Evolutionary conservation across 2,329 filamentous ascomycete species (phyloP), one percentile per base, ranked within the genome.

Genomic region (Podosphaera leucotricha): DNA sequence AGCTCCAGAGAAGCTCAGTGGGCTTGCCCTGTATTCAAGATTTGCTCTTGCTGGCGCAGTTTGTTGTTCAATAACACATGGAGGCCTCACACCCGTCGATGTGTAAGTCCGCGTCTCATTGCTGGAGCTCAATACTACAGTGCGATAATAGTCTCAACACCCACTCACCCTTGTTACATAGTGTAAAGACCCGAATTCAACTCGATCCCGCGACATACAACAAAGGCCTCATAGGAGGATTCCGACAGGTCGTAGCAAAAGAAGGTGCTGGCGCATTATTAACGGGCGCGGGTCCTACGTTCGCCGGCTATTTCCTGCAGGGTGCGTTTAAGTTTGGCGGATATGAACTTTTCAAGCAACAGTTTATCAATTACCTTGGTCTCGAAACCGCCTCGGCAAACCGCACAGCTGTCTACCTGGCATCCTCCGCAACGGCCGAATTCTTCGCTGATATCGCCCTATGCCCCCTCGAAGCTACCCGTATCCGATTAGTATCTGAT

Each of bases 21-120:
- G 77, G 50, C 41, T 85, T 54, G 68, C 63, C 48, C 82, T 98
- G 57, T 95, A 95, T 78, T 82, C 83, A 58, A 77, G 84, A 66
- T 94, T 94, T 70, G 87, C 90, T 67, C 80, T 98, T 59, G 86
- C 90, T 59, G 90, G 90, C 68, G 90, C 90, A 58, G 70, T 95
- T 71, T 94, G 90, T 78, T 98, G 90, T 68, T 90, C 86, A 57
- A 70, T 95, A 68, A 98, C 90, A 61, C 90, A 98, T 75, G 90
- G 87, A 66, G 80, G 73, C 60, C 77, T 95, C 59, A 98, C 90
- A 56, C 90, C 90, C 61, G 85, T 98, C 65, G 90, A 98, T 81
- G 90, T 98, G 87, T 95, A 90, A 66, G 87, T 82, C 49, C 46
- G 46, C 38, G 36, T 13, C 45, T 43, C 13, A 11, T 33, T 33